phyloP scores from a whole-genome alignment of 345 rosid genomes.

The Carallia brachiata region DNA sequence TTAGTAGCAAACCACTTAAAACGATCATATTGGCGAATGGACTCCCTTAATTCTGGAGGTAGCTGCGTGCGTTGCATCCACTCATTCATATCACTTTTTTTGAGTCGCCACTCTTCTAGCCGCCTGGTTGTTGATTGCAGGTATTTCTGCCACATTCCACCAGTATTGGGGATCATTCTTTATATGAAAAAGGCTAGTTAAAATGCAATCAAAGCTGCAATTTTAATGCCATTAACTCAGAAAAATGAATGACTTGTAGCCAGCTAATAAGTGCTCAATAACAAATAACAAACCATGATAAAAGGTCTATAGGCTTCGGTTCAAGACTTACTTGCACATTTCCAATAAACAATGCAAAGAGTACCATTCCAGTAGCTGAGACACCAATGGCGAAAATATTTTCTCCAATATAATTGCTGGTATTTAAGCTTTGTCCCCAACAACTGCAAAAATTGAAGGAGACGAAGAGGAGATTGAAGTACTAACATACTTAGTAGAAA shows the following conservation, averaged over 20 bases:
- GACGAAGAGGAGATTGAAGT: not conserved
- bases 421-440: constrained; percentile 43
- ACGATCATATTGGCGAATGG: constrained; percentile 47
- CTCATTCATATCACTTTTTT: constrained; percentile 50
- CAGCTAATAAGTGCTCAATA: too few relatives aligned
- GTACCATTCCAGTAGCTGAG: constrained; percentile 40
- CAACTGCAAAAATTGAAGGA: constrained; percentile 31
- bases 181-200: too few relatives aligned
- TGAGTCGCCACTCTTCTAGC: constrained; percentile 57
- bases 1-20: constrained; percentile 51
- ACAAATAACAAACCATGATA: not conserved
- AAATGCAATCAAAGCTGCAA: too few relatives aligned
- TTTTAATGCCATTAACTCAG: too few relatives aligned
- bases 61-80: constrained; percentile 68
- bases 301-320: not conserved
- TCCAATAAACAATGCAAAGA: constrained; percentile 51
- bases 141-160: constrained; percentile 35
- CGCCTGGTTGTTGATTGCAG: constrained; percentile 49
- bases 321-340: constrained; percentile 50
- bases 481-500: not conserved
- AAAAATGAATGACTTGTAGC: too few relatives aligned
- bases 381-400: constrained; percentile 38
- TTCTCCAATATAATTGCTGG: constrained; percentile 44
- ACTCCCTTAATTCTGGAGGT: constrained; percentile 41
- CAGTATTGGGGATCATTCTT: too few relatives aligned